Conservation (phyloP, 2,329 filamentous ascomycete genomes). For the Xylaria sp. region DNA sequence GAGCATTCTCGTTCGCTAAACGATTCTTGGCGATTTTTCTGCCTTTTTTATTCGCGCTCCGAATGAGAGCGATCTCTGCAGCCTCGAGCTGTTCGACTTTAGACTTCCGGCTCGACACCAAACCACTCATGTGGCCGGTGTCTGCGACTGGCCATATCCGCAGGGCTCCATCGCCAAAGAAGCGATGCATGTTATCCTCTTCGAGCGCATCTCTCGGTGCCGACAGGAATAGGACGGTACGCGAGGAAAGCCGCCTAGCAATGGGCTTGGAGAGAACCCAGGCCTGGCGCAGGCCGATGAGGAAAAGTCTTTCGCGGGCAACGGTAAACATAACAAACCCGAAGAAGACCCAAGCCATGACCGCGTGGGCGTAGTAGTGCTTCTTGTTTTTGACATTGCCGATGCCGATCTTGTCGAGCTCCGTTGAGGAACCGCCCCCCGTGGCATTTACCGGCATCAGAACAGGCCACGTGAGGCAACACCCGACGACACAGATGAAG, state of each 20-base stretch:
- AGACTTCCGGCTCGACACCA: constrained; percentile 76
- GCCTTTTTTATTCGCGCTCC: constrained; percentile 67
- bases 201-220: constrained; percentile 79
- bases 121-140: constrained; percentile 71
- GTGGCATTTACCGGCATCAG: constrained; percentile 83
- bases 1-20: constrained; percentile 4
- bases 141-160: constrained; percentile 84
- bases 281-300: constrained; percentile 90
- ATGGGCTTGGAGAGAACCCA: constrained; percentile 87
- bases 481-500: constrained; percentile 79
- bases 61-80: constrained; percentile 81
- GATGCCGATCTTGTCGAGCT: constrained; percentile 67
- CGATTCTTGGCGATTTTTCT: constrained; percentile 47
- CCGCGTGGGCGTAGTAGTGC: constrained; percentile 78
- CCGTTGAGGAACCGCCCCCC: constrained; percentile 64
- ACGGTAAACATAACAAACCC: constrained; percentile 88
- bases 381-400: constrained; percentile 59
- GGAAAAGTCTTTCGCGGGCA: constrained; percentile 87
- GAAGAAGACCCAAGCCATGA: constrained; percentile 82
- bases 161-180: constrained; percentile 79
- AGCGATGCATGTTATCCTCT: constrained; percentile 69
- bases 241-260: constrained; percentile 80
- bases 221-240: constrained; percentile 90
- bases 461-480: constrained; percentile 81
- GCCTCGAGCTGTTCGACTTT: constrained; percentile 78